A percentile compares a stretch with the other conserved stretches of the same genome.
These are phyloP conservation scores for Hirschioporus abietinus DNA, from an alignment of 768 basidiomycete species.

Conservation along the genomic window DNA sequence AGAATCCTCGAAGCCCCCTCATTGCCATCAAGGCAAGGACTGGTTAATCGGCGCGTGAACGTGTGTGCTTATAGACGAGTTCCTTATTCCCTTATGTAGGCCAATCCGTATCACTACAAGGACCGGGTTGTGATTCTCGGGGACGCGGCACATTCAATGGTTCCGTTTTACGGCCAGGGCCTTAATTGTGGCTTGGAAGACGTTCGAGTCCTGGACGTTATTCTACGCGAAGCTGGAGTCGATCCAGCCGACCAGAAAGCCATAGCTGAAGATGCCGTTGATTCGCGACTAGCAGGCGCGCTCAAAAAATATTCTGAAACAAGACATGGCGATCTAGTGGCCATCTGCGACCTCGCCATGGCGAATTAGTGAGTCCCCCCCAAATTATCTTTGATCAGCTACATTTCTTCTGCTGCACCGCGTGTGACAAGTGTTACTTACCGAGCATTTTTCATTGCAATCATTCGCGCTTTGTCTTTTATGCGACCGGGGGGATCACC, in stretches of 20 bases:
- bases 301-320: constrained; percentile 75
- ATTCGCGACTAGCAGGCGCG: constrained; percentile 57
- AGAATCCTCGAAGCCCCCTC: constrained; percentile 83
- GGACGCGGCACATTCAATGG: constrained; percentile 97
- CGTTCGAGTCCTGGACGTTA: constrained; percentile 77
- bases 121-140: constrained; percentile 86
- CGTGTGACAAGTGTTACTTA: background rate
- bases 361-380: constrained; percentile 82
- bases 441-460: background rate
- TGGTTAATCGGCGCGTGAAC: constrained; percentile 12
- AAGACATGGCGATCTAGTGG: constrained; percentile 83
- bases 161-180: constrained; percentile 97
- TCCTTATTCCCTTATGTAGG: constrained; percentile 35
- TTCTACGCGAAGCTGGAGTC: constrained; percentile 70
- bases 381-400: constrained; percentile 16
- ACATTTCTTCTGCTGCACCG: background rate
- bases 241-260: constrained; percentile 35
- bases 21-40: constrained; percentile 84
- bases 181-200: constrained; percentile 98
- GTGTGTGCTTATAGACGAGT: constrained; percentile 16
- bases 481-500: background rate
- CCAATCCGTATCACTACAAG: constrained; percentile 84
- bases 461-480: background rate
- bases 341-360: constrained; percentile 91
- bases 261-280: constrained; percentile 34